A percentile compares a stretch with the other conserved stretches of the same genome.
phyloP scores from a whole-genome alignment of 2,329 filamentous ascomycete genomes.

The Aspergillus candidus region DNA sequence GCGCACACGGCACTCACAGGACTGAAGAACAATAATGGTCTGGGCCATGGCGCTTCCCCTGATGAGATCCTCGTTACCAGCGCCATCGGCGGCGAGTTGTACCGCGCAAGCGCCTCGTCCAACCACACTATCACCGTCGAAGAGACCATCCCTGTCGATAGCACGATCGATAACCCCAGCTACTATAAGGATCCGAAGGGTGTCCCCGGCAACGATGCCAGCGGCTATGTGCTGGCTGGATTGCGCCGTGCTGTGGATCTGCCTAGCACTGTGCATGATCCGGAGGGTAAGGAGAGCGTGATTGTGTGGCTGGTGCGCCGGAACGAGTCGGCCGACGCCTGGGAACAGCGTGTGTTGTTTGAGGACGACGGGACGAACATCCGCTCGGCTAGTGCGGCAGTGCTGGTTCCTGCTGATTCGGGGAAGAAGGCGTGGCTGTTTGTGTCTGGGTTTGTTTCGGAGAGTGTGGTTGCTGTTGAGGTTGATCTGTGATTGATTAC shows the following conservation, averaged over 20 bases:
- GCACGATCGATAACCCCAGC: slow-evolving; percentile 51
- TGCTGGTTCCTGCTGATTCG: slow-evolving; percentile 51
- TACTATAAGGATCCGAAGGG: slow-evolving; percentile 53
- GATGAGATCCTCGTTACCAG: slow-evolving; percentile 34
- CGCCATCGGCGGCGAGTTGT: slow-evolving; percentile 44
- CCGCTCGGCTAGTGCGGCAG: slow-evolving; percentile 46
- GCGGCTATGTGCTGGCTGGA: slow-evolving; percentile 50
- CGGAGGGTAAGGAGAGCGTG: slow-evolving; percentile 34
- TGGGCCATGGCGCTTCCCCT: slow-evolving; percentile 44
- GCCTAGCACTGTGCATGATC: slow-evolving; percentile 23
- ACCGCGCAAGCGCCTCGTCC: slow-evolving; percentile 28
- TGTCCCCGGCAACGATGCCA: slow-evolving; percentile 40
- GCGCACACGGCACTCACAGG: slow-evolving; percentile 41
- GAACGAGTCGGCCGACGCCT: slow-evolving; percentile 23
- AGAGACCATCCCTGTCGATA: slow-evolving; percentile 42
- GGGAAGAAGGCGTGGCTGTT: slow-evolving; percentile 51
- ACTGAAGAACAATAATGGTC: slow-evolving; percentile 53
- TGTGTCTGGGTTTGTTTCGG: slow-evolving; percentile 51
- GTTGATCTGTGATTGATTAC: slow-evolving; percentile 40
- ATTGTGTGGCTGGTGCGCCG: slow-evolving; percentile 44
- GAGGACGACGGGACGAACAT: slow-evolving; percentile 52
- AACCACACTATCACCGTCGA: slow-evolving; percentile 36
- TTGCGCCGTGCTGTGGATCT: slow-evolving; percentile 41
- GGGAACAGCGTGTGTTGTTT: slow-evolving; percentile 48
- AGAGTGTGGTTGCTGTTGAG: slow-evolving; percentile 46